These are phyloP conservation scores for Amphichorda felina DNA, from an alignment of 2,329 filamentous ascomycete genomes.

Conservation along the genomic window DNA sequence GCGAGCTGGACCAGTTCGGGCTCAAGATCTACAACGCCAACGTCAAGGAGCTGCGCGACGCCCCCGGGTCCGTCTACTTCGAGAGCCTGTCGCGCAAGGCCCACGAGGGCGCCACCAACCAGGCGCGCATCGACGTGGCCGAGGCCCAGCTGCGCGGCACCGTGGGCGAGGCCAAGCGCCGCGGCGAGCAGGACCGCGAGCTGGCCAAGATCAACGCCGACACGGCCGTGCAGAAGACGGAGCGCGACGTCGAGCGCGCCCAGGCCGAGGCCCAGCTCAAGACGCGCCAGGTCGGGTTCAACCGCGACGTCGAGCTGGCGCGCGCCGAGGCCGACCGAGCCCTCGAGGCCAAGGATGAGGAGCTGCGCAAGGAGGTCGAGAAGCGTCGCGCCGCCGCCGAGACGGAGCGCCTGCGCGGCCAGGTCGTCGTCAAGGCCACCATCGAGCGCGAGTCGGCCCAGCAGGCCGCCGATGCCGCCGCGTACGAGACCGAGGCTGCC, in stretches of 20 bases:
- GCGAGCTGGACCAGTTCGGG: conserved; percentile 71
- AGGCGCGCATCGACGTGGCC: conserved; percentile 57
- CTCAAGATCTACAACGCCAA: conserved; percentile 62
- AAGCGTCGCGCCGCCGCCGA: conserved; percentile 67
- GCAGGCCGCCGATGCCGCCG: conserved; percentile 53
- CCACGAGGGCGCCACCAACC: conserved; percentile 75
- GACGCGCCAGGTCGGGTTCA: conserved; percentile 60
- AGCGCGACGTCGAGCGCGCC: conserved; percentile 73
- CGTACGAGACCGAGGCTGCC: conserved; percentile 54
- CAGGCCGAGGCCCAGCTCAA: conserved; percentile 65
- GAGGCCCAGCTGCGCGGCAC: conserved; percentile 54
- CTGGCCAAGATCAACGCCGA: conserved; percentile 82
- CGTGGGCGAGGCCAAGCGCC: conserved; percentile 66
- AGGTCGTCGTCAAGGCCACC: conserved; percentile 65
- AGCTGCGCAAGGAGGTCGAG: conserved; percentile 69
- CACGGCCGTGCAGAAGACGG: conserved; percentile 74
- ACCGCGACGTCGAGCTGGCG: conserved; percentile 63
- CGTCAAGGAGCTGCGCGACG: conserved; percentile 79
- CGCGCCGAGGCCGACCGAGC: conserved; percentile 62
- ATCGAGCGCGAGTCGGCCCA: conserved; percentile 57
- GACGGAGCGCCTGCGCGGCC: conserved; percentile 66
- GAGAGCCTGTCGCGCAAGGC: conserved; percentile 71
- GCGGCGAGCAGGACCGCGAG: conserved; percentile 71
- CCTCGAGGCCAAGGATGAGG: conserved; percentile 66
- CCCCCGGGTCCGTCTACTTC: conserved; percentile 73